Evolutionary conservation across 352 stramenopile genomes (phyloP).

Genomic region (Ophiocytium majus): DNA sequence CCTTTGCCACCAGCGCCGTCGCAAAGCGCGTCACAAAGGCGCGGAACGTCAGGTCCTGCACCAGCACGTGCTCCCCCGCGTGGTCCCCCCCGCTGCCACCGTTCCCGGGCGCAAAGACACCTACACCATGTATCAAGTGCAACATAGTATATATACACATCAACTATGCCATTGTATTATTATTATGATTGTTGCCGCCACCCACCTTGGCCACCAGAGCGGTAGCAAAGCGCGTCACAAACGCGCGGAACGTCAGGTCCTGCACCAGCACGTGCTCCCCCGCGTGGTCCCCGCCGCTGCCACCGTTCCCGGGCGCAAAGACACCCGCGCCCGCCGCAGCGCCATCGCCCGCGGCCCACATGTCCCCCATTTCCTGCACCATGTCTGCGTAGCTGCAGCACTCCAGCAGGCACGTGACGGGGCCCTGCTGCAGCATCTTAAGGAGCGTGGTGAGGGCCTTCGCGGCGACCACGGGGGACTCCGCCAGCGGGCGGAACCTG

Average conservation of each 20-base stretch:
- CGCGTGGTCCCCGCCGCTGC: not conserved
- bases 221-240: slow-evolving; percentile 29
- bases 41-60: slow-evolving; percentile 25
- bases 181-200: no score
- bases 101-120: not conserved
- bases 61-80: slow-evolving; percentile 15
- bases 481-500: slow-evolving; percentile 35
- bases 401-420: slow-evolving; percentile 33
- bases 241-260: slow-evolving; percentile 29
- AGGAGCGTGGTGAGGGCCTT: slow-evolving; percentile 54
- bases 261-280: slow-evolving; percentile 20
- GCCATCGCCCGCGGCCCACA: slow-evolving; percentile 34
- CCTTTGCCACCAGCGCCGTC: slow-evolving; percentile 37
- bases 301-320: not conserved
- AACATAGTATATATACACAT: no score
- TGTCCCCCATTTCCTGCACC: slow-evolving; percentile 50
- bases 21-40: slow-evolving; percentile 30
- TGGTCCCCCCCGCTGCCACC: not conserved
- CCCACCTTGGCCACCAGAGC: slow-evolving; percentile 38
- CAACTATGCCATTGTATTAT: no score
- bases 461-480: slow-evolving; percentile 46
- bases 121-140: no score
- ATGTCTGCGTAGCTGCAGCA: slow-evolving; percentile 37
- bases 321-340: no score
- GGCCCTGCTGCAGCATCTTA: slow-evolving; percentile 55